Conservation (phyloP, 352 stramenopile genomes). For the Pythium phragmiticola region DNA sequence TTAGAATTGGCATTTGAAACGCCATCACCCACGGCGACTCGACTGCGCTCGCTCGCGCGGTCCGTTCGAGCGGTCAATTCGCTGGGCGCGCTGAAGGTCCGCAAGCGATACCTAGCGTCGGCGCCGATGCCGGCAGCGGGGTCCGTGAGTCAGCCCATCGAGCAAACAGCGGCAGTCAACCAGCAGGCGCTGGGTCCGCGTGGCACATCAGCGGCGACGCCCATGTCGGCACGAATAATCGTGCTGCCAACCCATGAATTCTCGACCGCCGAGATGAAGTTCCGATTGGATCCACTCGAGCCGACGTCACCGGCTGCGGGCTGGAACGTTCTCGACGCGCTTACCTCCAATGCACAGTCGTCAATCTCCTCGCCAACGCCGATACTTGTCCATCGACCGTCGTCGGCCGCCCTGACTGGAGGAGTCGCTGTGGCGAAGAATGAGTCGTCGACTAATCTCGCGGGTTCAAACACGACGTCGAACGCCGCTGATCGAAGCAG, state of each 20-base stretch:
- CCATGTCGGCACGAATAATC: conserved; percentile 16
- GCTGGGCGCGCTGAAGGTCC: conserved; percentile 38
- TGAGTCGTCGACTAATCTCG: conserved; percentile 4
- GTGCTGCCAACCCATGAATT: conserved; percentile 34
- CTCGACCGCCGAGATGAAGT: conserved; percentile 40
- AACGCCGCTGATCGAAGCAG: background rate
- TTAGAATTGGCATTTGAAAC: conserved; percentile 21
- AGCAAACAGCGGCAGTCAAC: background rate
- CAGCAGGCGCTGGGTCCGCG: background rate
- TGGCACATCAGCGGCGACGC: background rate
- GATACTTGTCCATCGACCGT: background rate
- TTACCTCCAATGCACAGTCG: background rate
- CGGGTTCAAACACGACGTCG: background rate
- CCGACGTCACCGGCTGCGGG: background rate
- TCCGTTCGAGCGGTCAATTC: conserved; percentile 54
- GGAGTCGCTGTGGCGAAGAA: background rate
- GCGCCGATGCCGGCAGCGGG: conserved; percentile 23
- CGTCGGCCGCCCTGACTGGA: conserved; percentile 1
- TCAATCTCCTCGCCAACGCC: background rate
- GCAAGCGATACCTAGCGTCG: conserved; percentile 46
- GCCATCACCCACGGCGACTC: conserved; percentile 40
- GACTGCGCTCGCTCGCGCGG: conserved; percentile 46
- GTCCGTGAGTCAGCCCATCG: conserved; percentile 10
- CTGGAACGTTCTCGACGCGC: conserved; percentile 18
- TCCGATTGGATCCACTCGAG: conserved; percentile 28